A percentile compares a stretch with the other conserved stretches of the same genome.
phyloP scores from a whole-genome alignment of 768 basidiomycete genomes.

The Hypholoma sublateritium region DNA sequence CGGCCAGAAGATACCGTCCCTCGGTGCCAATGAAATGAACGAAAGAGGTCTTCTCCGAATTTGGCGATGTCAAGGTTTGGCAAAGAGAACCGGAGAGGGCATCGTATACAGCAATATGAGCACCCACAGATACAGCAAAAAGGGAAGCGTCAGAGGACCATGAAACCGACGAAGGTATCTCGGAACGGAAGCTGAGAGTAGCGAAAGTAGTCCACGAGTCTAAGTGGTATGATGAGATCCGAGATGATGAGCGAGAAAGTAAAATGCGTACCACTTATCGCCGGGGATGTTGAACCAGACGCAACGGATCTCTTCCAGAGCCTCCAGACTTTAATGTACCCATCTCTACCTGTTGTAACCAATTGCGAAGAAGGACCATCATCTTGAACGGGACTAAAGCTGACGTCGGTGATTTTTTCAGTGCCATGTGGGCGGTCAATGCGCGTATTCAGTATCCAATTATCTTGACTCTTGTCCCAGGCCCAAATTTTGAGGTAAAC shows the following conservation, averaged over 20 bases:
- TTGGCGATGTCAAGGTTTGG: conserved; percentile 59
- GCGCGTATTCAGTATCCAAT: conserved; percentile 82
- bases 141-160: conserved; percentile 91
- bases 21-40: conserved; percentile 67
- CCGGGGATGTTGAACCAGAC: conserved; percentile 28
- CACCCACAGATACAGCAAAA: conserved; percentile 68
- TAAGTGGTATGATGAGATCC: conserved; percentile 21
- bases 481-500: conserved; percentile 89
- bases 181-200: conserved; percentile 65
- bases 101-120: conserved; percentile 75
- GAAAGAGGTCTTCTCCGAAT: conserved; percentile 42
- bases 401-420: conserved; percentile 56
- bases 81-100: conserved; percentile 58
- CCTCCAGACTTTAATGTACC: conserved; percentile 80
- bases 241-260: neutral
- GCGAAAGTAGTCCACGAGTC: conserved; percentile 84
- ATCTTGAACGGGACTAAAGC: conserved; percentile 58
- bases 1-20: conserved; percentile 69
- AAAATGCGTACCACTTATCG: conserved; percentile 26
- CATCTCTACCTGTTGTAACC: conserved; percentile 76
- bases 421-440: conserved; percentile 85
- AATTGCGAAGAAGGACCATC: conserved; percentile 41
- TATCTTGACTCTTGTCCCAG: conserved; percentile 66
- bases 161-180: conserved; percentile 60
- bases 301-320: conserved; percentile 35